These are phyloP conservation scores for Leucoagaricus sp. DNA, from an alignment of 1,284 basidiomycete genomes.

Conservation along the genomic window DNA sequence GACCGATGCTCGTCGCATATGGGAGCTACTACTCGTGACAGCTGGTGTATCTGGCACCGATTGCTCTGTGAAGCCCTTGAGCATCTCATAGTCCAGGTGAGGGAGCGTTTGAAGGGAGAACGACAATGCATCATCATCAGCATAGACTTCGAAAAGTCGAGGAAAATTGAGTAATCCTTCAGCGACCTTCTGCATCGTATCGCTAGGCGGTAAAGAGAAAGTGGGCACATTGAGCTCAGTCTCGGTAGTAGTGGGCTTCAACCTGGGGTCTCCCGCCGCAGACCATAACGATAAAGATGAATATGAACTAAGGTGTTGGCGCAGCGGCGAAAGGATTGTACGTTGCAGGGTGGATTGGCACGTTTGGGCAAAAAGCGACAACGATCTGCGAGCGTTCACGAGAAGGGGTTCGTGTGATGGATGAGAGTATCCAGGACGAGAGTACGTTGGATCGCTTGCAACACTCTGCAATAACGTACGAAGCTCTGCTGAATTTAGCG, in stretches of 20 bases:
- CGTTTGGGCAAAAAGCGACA: conserved; percentile 69
- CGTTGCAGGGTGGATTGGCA: conserved; percentile 80
- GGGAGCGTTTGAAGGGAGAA: conserved; percentile 88
- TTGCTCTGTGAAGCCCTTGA: conserved; percentile 49
- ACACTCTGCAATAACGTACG: conserved; percentile 61
- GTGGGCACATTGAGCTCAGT: conserved; percentile 83
- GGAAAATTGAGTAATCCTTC: conserved; percentile 94
- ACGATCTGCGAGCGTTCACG: conserved; percentile 53
- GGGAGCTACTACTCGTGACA: conserved; percentile 23
- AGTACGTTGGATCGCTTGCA: conserved; percentile 37
- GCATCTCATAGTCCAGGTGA: conserved; percentile 54
- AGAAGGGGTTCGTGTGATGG: conserved; percentile 48
- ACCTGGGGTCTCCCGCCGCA: conserved; percentile 46
- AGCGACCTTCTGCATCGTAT: conserved; percentile 85
- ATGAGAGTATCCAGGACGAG: conserved; percentile 15
- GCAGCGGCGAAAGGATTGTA: conserved; percentile 85
- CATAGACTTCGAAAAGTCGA: conserved; percentile 92
- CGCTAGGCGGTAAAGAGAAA: conserved; percentile 91
- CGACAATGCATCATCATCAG: conserved; percentile 86
- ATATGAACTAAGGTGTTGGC: conserved; percentile 75
- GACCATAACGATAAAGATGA: conserved; percentile 73
- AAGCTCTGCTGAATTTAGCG: conserved; percentile 80
- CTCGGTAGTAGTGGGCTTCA: conserved; percentile 39
- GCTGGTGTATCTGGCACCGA: not conserved
- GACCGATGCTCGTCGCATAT: conserved; percentile 38